A percentile compares a stretch with the other conserved stretches of the same genome.
phyloP scores from a whole-genome alignment of 441 rosid genomes.

The Brassica hybrid region DNA sequence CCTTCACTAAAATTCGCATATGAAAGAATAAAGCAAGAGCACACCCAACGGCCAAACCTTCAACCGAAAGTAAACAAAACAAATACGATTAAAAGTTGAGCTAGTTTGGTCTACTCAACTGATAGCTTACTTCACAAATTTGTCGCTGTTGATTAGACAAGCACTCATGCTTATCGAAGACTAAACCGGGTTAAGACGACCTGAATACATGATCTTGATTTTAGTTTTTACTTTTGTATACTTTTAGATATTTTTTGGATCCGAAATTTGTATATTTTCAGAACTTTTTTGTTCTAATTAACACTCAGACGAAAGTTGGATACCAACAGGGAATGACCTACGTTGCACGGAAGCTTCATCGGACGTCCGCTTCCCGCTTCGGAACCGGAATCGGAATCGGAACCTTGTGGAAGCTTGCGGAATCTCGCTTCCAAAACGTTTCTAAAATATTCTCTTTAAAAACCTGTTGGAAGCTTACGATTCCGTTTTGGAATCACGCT shows the following conservation, averaged over 20 bases:
- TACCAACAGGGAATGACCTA: too few relatives aligned
- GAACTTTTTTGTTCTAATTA: neutral
- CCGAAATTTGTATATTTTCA: neutral
- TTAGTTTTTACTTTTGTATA: neutral
- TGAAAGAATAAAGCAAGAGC: constrained; percentile 46
- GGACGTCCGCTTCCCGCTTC: too few relatives aligned
- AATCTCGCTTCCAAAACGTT: too few relatives aligned
- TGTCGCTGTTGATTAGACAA: constrained; percentile 39
- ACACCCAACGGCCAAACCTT: constrained; percentile 25
- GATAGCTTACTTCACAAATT: constrained; percentile 35
- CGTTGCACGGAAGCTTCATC: too few relatives aligned
- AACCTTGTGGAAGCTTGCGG: too few relatives aligned
- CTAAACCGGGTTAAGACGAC: neutral
- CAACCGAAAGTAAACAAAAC: constrained; percentile 14
- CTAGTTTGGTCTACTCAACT: constrained; percentile 41
- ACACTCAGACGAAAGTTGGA: neutral
- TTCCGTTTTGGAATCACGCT: too few relatives aligned
- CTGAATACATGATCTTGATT: too few relatives aligned
- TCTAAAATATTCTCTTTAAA: too few relatives aligned
- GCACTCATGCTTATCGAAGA: constrained; percentile 25
- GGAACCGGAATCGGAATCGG: too few relatives aligned
- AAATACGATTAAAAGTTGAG: constrained; percentile 32
- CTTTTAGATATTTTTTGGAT: neutral
- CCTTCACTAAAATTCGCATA: constrained; percentile 33
- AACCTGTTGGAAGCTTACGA: too few relatives aligned